A percentile compares a stretch with the other conserved stretches of the same genome.
These are phyloP conservation scores for Pyrus hybrid DNA, from an alignment of 331 rosid species.

Conservation along the genomic window DNA sequence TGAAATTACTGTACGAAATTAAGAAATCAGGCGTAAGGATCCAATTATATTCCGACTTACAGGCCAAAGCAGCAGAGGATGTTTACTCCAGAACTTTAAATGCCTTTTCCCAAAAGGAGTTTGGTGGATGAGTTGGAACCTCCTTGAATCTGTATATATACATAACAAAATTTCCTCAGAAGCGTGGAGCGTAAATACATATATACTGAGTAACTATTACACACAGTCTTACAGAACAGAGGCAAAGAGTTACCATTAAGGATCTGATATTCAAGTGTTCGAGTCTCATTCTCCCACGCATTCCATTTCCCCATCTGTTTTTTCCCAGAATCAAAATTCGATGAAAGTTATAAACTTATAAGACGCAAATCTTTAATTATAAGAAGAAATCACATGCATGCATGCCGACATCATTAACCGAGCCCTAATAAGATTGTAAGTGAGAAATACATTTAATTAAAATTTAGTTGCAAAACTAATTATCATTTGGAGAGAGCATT, in stretches of 20 bases:
- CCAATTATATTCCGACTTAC: slow-evolving; percentile 17
- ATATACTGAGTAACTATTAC: neutral
- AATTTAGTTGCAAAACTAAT: too few species aligned
- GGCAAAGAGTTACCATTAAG: slow-evolving; percentile 30
- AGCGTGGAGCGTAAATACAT: too few species aligned
- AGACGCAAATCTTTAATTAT: neutral
- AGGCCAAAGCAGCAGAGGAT: slow-evolving; percentile 48
- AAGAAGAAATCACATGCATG: neutral
- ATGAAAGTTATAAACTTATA: neutral
- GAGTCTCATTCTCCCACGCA: slow-evolving; percentile 63
- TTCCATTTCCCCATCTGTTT: slow-evolving; percentile 57
- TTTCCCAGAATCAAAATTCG: neutral
- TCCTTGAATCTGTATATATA: slow-evolving; percentile 39
- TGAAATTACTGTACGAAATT: too few species aligned
- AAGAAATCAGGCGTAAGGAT: too few species aligned
- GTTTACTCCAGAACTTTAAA: slow-evolving; percentile 40
- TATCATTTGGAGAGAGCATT: too few species aligned
- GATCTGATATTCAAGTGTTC: slow-evolving; percentile 48
- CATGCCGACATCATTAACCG: neutral
- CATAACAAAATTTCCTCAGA: neutral
- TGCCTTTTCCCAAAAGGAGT: slow-evolving; percentile 54
- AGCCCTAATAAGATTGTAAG: neutral
- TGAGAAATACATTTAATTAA: too few species aligned
- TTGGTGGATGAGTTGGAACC: slow-evolving; percentile 38
- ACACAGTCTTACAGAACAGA: neutral